Percentiles rank a stretch among this genome's conserved stretches.
These are phyloP conservation scores for Hypoxylon lienhwacheense DNA, from an alignment of 495 filamentous ascomycete species.

Conservation along the genomic window DNA sequence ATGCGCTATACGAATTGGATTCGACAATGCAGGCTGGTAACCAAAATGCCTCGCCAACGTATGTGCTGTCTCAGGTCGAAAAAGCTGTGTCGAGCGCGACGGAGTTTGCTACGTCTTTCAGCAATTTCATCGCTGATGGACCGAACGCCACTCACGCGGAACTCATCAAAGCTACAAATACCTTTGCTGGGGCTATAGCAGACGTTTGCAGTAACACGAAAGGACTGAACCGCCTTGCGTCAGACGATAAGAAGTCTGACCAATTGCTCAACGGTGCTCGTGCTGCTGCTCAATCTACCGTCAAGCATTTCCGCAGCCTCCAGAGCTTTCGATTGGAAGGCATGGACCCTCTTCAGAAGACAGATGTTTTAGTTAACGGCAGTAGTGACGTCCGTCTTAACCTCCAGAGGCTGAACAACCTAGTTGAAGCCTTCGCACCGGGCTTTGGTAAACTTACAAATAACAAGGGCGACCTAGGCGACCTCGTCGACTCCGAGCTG, in stretches of 20 bases:
- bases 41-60: constrained; percentile 94
- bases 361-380: constrained; percentile 93
- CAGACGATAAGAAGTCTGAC: constrained; percentile 91
- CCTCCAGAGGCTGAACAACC: constrained; percentile 86
- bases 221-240: constrained; percentile 89
- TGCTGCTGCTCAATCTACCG: constrained; percentile 81
- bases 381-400: constrained; percentile 93
- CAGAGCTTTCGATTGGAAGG: constrained; percentile 92
- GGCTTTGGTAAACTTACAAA: constrained; percentile 74
- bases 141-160: constrained; percentile 89
- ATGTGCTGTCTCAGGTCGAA: constrained; percentile 93
- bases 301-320: constrained; percentile 93
- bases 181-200: constrained; percentile 85
- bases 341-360: constrained; percentile 84
- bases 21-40: constrained; percentile 98
- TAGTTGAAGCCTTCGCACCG: constrained; percentile 86
- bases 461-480: constrained; percentile 84
- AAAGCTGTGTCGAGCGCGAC: constrained; percentile 93
- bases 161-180: constrained; percentile 88
- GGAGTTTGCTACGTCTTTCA: constrained; percentile 96
- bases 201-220: constrained; percentile 97
- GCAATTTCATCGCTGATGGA: constrained; percentile 95
- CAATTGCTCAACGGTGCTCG: constrained; percentile 78
- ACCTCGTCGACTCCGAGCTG: constrained; percentile 89
- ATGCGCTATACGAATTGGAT: constrained; percentile 94